Base-by-base conservation (phyloP, 108 stramenopile species). In the Conticribra weissflogii region DNA sequence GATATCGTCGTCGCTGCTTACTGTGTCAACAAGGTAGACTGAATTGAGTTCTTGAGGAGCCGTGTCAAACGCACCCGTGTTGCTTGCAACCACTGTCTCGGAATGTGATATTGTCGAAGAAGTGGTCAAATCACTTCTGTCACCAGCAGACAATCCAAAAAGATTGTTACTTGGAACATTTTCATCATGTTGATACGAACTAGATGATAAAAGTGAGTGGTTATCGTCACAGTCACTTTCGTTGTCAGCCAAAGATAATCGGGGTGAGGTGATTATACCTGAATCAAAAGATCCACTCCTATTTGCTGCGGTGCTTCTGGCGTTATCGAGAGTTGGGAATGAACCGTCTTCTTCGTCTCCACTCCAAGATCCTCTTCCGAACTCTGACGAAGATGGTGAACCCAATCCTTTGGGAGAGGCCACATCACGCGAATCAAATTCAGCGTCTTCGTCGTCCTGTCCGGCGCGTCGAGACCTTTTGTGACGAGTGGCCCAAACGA, bases 311-410 rank as follows among this genome's bases (percentile, higher is more conserved):
- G 36, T 41, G 12, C 36, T 41, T 12, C 12, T 12, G 8, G 36
- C 5, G 2, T 30, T 12, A 4, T 30, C 28, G 28, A 57, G 30
- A n/a, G 56, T 30, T 8, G 56, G 56, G 31, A 57, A 57, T 7
- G 56, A 28, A 28, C 56, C 56, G 12, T 57, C 56, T 8, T 57
- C 56, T 7, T 57, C 56, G 30, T 32, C 28, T 1, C 36, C 12
- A 12, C 12, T 12, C 12, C 36, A 5, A 12, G 8, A 12, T 9
- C 36, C 12, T 12, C 5, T 41, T 41, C 36, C 36, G 12, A 41
- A 41, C 36, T 41, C 36, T 41, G n/a, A 18, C 2, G 56, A 57
- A 18, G 28, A 17, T 2, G 31, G 19, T 4, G 56, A 57, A n/a
- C 30, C n/a, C 24, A 31, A 57, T 32, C 30, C 3, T 32, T n/a